A percentile compares a stretch with the other conserved stretches of the same genome.
Conservation (phyloP, 495 filamentous ascomycete species). For the Trichoderma reesei region DNA sequence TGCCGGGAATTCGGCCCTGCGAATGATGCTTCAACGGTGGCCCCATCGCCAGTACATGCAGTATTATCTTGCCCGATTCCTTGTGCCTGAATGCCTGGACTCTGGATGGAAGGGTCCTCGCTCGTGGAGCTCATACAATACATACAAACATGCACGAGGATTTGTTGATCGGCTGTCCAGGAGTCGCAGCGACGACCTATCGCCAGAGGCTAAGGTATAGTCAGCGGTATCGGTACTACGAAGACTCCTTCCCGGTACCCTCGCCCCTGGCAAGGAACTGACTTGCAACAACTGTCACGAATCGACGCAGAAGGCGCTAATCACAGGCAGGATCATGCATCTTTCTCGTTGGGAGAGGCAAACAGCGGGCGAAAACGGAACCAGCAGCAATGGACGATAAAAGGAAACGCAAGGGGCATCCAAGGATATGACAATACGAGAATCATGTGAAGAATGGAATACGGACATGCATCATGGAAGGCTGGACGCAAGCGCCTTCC, state of each 20-base stretch:
- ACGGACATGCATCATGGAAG: neutral
- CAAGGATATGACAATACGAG: neutral
- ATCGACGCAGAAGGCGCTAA: neutral
- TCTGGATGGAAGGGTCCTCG: neutral
- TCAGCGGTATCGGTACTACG: no score
- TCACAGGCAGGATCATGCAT: neutral
- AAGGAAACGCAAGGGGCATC: neutral
- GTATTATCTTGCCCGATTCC: neutral
- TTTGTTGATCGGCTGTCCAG: no score
- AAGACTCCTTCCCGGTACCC: neutral
- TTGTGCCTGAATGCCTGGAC: slow-evolving; percentile 3
- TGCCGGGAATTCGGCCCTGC: neutral
- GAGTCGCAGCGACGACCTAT: no score
- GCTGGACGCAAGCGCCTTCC: neutral
- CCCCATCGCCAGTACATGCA: neutral
- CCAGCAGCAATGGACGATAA: neutral
- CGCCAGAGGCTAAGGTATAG: no score
- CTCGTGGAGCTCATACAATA: neutral
- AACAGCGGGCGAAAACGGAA: neutral
- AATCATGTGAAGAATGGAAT: neutral
- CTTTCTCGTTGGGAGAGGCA: neutral
- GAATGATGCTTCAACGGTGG: slow-evolving; percentile 1
- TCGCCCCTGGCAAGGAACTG: neutral
- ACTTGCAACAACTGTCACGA: neutral
- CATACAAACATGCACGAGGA: neutral